Base-by-base conservation (phyloP, 1,284 basidiomycete species). In the Stygiomarasmius scandens region DNA sequence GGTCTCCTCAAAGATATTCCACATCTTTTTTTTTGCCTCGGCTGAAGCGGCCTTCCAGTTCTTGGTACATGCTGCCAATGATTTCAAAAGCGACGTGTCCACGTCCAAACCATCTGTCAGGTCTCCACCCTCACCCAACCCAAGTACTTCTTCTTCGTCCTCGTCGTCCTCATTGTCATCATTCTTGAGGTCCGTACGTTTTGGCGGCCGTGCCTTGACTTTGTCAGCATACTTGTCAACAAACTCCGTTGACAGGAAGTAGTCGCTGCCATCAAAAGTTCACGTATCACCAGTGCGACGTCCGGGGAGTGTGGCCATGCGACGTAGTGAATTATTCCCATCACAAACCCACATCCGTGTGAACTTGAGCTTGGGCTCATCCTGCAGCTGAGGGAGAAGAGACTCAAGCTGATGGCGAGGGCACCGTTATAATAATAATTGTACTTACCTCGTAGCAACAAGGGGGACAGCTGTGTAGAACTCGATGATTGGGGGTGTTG, bases 401-500 rank as follows among this genome's bases (percentile, higher is more conserved):
- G 16, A 9, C 8, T 6, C 9, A 8, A 19, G 22, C 43, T 45
- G 9, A 45, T 23, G 16, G n/a, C 9, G 19, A 19, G 14, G 32
- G 14, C 8, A 34, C 32, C 8, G 32, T 8, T n/a, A 34, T 8
- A 34, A n/a, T 9, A 45, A 45, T 8, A n/a, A 34, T 8, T 8
- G 32, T 4, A 32, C 44, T 19, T 36, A 54, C 52, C 52, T 54
- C 20, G 23, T 54, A 54, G 5, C n/a, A 29, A 20, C 52, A 54
- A 19, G 52, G 16, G 46, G 52, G 52, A 19, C 52, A 54, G 44
- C 52, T 54, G 44, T 54, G 43, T 8, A 54, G 43, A 16, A 54
- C 52, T 1, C 52, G 29, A 47, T 54, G 47, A 22, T 54, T 54
- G 3, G 4, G 24, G 1, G 44, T 29, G 24, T 54, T 29, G 2